Conservation (phyloP, 164 flowering plant genomes). For the Houttuynia cordata region DNA sequence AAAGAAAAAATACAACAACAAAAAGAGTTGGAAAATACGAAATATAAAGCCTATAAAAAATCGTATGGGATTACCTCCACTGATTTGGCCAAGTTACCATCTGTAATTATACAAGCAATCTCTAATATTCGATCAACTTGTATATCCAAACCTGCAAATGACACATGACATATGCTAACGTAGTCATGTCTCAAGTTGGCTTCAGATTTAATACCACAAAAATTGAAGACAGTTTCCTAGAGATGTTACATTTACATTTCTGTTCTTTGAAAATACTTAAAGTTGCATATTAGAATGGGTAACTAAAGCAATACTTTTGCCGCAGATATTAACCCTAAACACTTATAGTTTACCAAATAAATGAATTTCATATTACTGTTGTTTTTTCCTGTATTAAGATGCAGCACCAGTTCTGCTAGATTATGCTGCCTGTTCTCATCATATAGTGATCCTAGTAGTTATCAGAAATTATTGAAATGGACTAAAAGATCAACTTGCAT, state of each 20-base stretch:
- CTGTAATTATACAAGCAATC: slow-evolving; percentile 89
- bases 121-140: slow-evolving; percentile 86
- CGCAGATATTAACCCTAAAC: background rate
- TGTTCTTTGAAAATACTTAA: background rate
- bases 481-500: no score
- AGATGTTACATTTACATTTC: no score
- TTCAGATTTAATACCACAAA: no score
- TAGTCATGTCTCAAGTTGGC: no score
- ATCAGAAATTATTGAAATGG: no score
- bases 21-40: background rate
- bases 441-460: no score
- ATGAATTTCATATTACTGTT: background rate
- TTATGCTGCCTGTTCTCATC: no score
- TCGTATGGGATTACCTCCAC: slow-evolving; percentile 44
- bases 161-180: background rate
- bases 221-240: no score
- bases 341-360: no score
- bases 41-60: background rate
- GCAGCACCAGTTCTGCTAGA: no score
- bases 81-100: slow-evolving; percentile 65
- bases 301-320: background rate
- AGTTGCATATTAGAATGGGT: background rate
- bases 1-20: background rate
- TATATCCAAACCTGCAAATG: slow-evolving; percentile 50
- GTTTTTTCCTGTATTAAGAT: no score